A percentile compares a stretch with the other conserved stretches of the same genome.
Evolutionary conservation across 2,329 filamentous ascomycete species (phyloP).

Genomic region (Ophiostoma himal-ulmi): DNA sequence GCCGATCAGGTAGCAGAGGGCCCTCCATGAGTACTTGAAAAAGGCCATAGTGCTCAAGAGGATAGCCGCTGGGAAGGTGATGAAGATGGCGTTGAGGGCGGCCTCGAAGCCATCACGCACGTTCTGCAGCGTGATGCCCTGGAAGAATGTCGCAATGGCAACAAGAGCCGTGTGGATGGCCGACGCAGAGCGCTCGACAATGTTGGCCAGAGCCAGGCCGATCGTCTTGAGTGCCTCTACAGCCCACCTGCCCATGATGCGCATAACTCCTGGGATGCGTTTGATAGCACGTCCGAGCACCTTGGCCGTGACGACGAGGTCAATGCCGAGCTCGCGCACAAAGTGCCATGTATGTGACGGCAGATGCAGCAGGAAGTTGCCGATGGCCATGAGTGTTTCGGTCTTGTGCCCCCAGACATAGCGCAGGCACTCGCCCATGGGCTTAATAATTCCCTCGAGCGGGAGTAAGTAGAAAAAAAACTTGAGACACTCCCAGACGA

Average conservation of each 20-base stretch:
- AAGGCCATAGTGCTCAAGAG: conserved; percentile 24
- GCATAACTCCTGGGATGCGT: background rate
- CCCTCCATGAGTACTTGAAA: background rate
- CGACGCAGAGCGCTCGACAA: background rate
- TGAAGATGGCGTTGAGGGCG: conserved; percentile 29
- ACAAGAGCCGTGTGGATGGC: background rate
- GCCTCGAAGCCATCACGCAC: conserved; percentile 35
- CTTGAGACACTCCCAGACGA: conserved; percentile 16
- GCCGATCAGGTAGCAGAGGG: background rate
- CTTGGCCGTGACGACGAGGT: conserved; percentile 22
- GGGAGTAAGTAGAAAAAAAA: conserved; percentile 16
- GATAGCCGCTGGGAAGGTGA: conserved; percentile 26
- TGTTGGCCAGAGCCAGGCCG: background rate
- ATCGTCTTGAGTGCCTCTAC: background rate
- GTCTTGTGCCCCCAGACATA: conserved; percentile 29
- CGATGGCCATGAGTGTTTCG: conserved; percentile 24
- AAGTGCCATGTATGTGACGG: conserved; percentile 27
- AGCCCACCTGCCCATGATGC: background rate
- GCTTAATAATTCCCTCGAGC: background rate
- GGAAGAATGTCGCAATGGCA: conserved; percentile 31
- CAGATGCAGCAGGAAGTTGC: background rate
- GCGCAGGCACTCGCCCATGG: background rate
- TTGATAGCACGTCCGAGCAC: conserved; percentile 3
- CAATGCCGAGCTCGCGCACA: conserved; percentile 28
- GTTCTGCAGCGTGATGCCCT: conserved; percentile 36